Evolutionary conservation across 768 basidiomycete genomes (phyloP), one percentile per base, ranked within the genome.

Genomic region (Trametes punicea): DNA sequence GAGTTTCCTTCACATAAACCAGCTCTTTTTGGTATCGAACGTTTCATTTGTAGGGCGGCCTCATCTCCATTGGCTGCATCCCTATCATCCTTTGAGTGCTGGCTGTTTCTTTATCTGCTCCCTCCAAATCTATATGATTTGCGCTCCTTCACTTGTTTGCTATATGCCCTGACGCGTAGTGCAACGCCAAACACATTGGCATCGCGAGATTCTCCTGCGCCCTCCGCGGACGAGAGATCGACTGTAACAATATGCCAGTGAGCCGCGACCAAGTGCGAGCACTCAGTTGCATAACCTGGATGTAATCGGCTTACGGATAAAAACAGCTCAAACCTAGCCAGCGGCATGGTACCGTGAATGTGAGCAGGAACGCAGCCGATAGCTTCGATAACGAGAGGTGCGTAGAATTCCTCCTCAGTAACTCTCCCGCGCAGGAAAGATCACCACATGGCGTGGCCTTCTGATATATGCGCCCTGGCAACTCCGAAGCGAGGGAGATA

Each of bases 1-100:
- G 46, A 47, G 54, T 26, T 18, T 25, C 16, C 33, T 49, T 26
- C 26, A 39, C 18, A 6, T 8, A 1, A 3, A n/a, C 20, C 8
- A 38, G 6, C 23, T 30, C 11, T 29, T 23, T 18, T 20, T 11
- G n/a, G 36, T 10, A 8, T n/a, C 21, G 3, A 34, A 4, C 31
- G 10, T 38, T 2, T 20, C 1, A 26, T n/a, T n/a, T n/a, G n/a
- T 18, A 62, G 60, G 56, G 60, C 41, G 51, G 56, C 16, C 60
- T 62, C 27, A 57, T 62, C 20, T 62, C 60, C 27, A 57, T 62
- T 51, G 60, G 60, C 36, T 62, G 60, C 46, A 51, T 62, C 38
- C 27, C 48, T 25, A 51, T 62, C 38, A 51, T 56, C 8, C 56
- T 62, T 13, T 62, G 26, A 29, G 15, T 11, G 15, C 26, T 39